Conservation (phyloP, 2,329 filamentous ascomycete species). For the Balansia obtecta region DNA sequence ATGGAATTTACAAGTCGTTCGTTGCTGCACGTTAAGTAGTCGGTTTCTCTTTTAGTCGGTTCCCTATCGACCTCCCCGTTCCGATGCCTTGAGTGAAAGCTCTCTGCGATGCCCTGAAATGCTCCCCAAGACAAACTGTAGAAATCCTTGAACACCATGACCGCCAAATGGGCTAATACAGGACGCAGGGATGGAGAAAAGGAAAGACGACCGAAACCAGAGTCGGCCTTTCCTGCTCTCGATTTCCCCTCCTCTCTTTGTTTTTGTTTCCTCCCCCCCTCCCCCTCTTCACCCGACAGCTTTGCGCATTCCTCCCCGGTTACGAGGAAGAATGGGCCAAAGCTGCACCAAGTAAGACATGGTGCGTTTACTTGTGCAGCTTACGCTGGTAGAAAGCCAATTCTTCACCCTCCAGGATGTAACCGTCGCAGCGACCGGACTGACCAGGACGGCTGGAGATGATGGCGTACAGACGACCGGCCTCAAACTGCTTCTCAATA, state of each 20-base stretch:
- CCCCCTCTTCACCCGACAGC: neutral
- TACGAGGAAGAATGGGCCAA: neutral
- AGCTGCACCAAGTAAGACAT: neutral
- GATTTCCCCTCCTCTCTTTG: neutral
- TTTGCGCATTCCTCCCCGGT: constrained; percentile 8
- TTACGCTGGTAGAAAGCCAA: constrained; percentile 99
- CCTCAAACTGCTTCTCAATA: constrained; percentile 98
- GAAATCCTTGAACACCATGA: neutral
- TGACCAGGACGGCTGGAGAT: constrained; percentile 89
- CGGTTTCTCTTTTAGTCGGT: neutral
- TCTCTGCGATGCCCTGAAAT: constrained; percentile 1
- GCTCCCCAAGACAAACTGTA: constrained; percentile 3
- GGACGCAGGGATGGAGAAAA: neutral
- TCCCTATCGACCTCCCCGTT: constrained; percentile 1
- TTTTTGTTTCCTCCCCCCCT: no score
- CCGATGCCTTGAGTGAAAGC: neutral
- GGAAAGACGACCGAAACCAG: neutral
- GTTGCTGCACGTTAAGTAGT: neutral
- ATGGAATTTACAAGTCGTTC: neutral
- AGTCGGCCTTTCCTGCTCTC: neutral
- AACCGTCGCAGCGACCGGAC: constrained; percentile 92
- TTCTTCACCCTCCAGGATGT: constrained; percentile 98
- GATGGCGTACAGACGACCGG: constrained; percentile 91
- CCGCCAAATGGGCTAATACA: neutral
- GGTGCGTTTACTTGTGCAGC: constrained; percentile 78